Evolutionary conservation across 805 yeast genomes (phyloP), one percentile per base, ranked within the genome.

Genomic region (Suhomyces sp.): DNA sequence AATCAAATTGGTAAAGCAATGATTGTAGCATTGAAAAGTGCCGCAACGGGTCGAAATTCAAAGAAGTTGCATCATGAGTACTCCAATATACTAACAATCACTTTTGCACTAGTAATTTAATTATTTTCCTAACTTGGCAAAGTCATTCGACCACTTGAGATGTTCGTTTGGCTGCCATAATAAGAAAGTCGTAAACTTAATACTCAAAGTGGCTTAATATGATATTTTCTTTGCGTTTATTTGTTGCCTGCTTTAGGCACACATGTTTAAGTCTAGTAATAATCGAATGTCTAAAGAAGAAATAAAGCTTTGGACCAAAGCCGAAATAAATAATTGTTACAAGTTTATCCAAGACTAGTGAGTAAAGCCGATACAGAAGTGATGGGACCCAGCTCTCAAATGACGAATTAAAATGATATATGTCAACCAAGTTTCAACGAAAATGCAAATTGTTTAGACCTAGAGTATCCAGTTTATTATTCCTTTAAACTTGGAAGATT

Each of bases 391-490:
- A 37, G 41, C 41, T 37, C 41, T 21, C 22, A 19, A 37, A 37
- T 19, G 41, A 37, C 9, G 24, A 20, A 41, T 17, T 27, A 15
- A 41, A 31, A 37, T 8, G 2, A 37, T 17, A 10, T n/a, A 17
- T 37, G 22, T 4, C 22, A 35, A 33, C 22, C 5, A 37, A 7
- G 22, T 19, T 37, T 19, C 6, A 37, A 15, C 41, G 33, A 35
- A 10, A 17, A 17, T 37, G 41, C 22, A 37, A 37, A 37, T 19
- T 37, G 21, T 13, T 48, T 57, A 64, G 31, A 63, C 8, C 46
- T 57, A 64, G 31, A 64, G 57, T 3, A 63, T 40, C 68, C 69
- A 64, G 50, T 54, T 47, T 9, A 64, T 37, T 6, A 53, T 51
- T 25, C 44, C 44, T 27, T 51, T 55, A 46, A 53, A 57, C 35